Conservation (phyloP, 1,139 yeast species). For the Blastobotrys buckinghamii region DNA sequence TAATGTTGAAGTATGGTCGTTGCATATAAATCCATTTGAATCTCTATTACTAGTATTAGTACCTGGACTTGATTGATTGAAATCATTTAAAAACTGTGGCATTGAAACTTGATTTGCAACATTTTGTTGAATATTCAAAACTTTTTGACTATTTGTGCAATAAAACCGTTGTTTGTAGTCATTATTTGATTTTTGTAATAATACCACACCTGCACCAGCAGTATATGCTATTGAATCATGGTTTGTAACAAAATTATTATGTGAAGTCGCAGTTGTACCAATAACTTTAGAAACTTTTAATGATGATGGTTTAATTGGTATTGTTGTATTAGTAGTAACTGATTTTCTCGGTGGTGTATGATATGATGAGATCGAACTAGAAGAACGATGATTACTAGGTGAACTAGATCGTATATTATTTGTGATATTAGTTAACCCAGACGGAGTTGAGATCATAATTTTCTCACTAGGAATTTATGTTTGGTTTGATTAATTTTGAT, state of each 20-base stretch:
- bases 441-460: too few relatives aligned
- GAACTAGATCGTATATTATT: background rate
- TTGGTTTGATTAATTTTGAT: too few relatives aligned
- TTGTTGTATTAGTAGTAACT: background rate
- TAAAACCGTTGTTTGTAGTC: conserved; percentile 18
- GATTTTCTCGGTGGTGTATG: background rate
- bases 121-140: conserved; percentile 14
- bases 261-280: conserved; percentile 40
- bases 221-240: conserved; percentile 48
- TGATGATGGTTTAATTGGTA: background rate
- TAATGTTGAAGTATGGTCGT: conserved; percentile 3
- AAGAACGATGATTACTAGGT: background rate
- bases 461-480: too few relatives aligned
- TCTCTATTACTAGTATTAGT: conserved; percentile 7
- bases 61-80: background rate
- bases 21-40: conserved; percentile 12
- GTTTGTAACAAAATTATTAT: conserved; percentile 38
- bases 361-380: background rate
- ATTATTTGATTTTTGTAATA: conserved; percentile 19
- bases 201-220: conserved; percentile 67
- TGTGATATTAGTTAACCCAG: background rate
- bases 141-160: conserved; percentile 23
- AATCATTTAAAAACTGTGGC: conserved; percentile 9
- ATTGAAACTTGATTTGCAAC: conserved; percentile 6
- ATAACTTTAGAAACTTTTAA: conserved; percentile 25